These are phyloP conservation scores for Diplotaxis tenuifolia DNA, from an alignment of 345 rosid genomes.

Conservation along the genomic window DNA sequence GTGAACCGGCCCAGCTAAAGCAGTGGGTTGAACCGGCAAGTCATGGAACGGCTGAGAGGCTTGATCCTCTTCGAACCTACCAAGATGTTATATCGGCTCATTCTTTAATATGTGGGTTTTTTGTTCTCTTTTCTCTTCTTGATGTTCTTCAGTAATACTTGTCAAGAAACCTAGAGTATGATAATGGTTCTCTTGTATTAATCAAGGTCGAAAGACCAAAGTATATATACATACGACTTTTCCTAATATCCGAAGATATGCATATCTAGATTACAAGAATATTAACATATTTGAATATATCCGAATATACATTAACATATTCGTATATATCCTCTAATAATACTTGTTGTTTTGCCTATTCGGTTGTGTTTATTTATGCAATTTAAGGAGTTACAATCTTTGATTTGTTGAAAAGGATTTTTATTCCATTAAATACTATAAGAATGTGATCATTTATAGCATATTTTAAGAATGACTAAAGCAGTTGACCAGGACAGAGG, in stretches of 20 bases:
- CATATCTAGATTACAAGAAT: too few relatives aligned
- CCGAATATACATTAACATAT: too few relatives aligned
- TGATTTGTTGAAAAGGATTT: constrained; percentile 2
- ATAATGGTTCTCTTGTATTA: too few relatives aligned
- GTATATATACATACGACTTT: too few relatives aligned
- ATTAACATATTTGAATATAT: too few relatives aligned
- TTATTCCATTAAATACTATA: neutral
- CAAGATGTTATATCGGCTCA: constrained; percentile 30
- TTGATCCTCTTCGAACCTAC: constrained; percentile 38
- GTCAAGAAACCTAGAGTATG: too few relatives aligned
- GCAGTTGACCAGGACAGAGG: neutral
- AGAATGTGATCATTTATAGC: neutral
- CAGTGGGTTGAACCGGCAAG: constrained; percentile 35
- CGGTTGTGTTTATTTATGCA: neutral
- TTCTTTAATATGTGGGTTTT: constrained; percentile 1
- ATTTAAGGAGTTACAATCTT: constrained; percentile 1
- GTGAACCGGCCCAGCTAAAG: constrained; percentile 6
- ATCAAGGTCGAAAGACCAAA: too few relatives aligned
- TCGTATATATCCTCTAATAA: too few relatives aligned
- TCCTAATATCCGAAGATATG: too few relatives aligned
- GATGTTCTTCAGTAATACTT: neutral
- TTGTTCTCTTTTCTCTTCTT: neutral
- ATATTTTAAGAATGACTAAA: neutral
- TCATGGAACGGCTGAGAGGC: constrained; percentile 32
- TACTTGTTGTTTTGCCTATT: neutral